Evolutionary conservation across 2,329 filamentous ascomycete species (phyloP).

Genomic region (Fusarium sp.): DNA sequence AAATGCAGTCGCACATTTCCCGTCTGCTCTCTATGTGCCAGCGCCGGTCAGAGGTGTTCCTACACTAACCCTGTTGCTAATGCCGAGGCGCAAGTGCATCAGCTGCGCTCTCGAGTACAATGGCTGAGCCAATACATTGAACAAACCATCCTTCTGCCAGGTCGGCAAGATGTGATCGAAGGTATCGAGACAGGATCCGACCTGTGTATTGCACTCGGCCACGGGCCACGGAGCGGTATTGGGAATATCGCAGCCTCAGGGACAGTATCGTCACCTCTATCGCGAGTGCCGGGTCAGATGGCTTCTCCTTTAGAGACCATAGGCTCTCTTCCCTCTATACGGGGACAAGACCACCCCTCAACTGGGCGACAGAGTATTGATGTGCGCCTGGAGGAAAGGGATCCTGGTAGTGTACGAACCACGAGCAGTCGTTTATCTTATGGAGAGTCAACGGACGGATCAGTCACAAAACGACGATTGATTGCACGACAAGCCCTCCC

Average conservation of each 20-base stretch:
- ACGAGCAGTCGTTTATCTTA: constrained; percentile 37
- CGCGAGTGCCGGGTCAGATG: constrained; percentile 15
- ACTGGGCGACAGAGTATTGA: constrained; percentile 20
- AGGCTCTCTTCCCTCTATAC: background rate
- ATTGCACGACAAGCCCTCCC: constrained; percentile 34
- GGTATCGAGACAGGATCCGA: constrained; percentile 50
- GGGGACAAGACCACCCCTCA: constrained; percentile 15
- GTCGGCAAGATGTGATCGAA: constrained; percentile 42
- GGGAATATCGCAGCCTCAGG: background rate
- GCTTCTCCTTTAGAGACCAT: constrained; percentile 30
- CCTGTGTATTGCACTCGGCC: constrained; percentile 26
- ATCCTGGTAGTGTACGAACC: constrained; percentile 34
- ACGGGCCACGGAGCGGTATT: background rate
- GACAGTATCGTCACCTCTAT: constrained; percentile 19
- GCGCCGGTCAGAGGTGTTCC: constrained; percentile 52
- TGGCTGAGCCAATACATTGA: constrained; percentile 53
- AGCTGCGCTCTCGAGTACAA: constrained; percentile 51
- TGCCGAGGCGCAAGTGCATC: constrained; percentile 47
- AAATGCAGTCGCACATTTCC: constrained; percentile 55
- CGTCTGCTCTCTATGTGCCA: constrained; percentile 51
- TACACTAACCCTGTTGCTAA: constrained; percentile 45
- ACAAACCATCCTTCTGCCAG: constrained; percentile 40
- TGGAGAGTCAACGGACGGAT: constrained; percentile 31
- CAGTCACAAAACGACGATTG: constrained; percentile 21
- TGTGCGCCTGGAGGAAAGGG: constrained; percentile 25